Conservation (phyloP, 2,329 filamentous ascomycete species). For the Emergomyces orientalis region DNA sequence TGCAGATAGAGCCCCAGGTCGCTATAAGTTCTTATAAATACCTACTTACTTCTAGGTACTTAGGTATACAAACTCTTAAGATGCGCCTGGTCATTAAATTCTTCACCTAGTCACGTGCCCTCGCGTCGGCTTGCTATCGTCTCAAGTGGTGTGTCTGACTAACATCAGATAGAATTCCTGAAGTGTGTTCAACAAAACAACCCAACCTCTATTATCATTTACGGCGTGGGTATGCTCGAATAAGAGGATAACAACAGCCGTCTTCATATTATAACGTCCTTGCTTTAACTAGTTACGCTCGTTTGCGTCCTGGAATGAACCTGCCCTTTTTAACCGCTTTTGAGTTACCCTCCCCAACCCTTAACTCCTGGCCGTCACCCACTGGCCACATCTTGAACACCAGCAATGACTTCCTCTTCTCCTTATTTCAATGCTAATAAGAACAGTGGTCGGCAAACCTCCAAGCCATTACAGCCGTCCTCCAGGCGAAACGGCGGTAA, state of each 20-base stretch:
- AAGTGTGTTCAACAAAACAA: too few species aligned
- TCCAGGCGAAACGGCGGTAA: conserved; percentile 2
- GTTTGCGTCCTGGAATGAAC: neutral
- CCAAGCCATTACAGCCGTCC: neutral
- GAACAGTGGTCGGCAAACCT: neutral
- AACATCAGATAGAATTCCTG: too few species aligned
- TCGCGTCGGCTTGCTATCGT: too few species aligned
- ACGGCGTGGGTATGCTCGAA: neutral
- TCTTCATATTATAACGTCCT: neutral
- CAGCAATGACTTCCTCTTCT: neutral
- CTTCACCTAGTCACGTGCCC: too few species aligned
- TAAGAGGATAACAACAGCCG: neutral
- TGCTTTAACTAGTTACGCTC: neutral
- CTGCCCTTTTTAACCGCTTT: too few species aligned
- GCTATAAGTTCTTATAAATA: too few species aligned
- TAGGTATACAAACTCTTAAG: too few species aligned
- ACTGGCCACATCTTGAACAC: neutral
- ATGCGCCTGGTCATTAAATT: too few species aligned
- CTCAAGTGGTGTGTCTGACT: too few species aligned
- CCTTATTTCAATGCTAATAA: conserved; percentile 3
- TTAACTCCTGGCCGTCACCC: neutral
- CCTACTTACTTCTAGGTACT: too few species aligned
- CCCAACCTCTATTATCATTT: too few species aligned
- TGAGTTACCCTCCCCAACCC: too few species aligned
- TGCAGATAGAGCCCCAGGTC: neutral